Evolutionary conservation across 306 rosid genomes (phyloP).

Genomic region (Boehmeria nivea): DNA sequence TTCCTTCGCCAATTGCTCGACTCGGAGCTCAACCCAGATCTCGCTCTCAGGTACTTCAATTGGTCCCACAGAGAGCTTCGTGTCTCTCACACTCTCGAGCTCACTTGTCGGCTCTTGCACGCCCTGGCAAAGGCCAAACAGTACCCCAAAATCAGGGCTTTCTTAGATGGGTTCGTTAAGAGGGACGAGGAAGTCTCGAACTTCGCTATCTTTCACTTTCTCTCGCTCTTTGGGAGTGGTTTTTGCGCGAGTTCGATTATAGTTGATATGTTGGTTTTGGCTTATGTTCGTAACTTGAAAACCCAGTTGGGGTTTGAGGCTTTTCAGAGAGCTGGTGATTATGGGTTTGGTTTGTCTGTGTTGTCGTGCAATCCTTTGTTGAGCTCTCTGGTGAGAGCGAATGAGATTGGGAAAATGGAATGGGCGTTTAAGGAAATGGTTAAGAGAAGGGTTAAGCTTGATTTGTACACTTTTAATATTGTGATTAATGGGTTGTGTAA

Average conservation of each 20-base stretch:
- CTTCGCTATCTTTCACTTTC: constrained; percentile 46
- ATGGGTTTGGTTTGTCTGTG: constrained; percentile 44
- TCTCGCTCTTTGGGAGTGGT: constrained; percentile 28
- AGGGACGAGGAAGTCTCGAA: constrained; percentile 32
- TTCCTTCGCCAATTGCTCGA: constrained; percentile 47
- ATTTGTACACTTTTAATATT: constrained; percentile 55
- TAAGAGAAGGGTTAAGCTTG: constrained; percentile 47
- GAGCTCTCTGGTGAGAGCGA: constrained; percentile 51
- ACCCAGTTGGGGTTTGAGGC: constrained; percentile 43
- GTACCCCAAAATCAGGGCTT: constrained; percentile 52
- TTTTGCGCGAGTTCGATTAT: constrained; percentile 36
- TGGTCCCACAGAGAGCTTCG: constrained; percentile 58
- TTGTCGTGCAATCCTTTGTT: constrained; percentile 61
- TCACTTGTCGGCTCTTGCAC: constrained; percentile 44
- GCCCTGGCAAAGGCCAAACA: constrained; percentile 41
- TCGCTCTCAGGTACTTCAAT: constrained; percentile 55
- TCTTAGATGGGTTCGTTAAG: constrained; percentile 49
- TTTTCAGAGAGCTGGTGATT: constrained; percentile 55
- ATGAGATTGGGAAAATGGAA: constrained; percentile 42
- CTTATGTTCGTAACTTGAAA: constrained; percentile 44
- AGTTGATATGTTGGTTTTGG: constrained; percentile 57
- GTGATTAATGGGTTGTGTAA: constrained; percentile 74
- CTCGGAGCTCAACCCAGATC: constrained; percentile 45
- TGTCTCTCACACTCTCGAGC: constrained; percentile 40
- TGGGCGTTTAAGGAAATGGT: constrained; percentile 54